Percentiles rank a stretch among this genome's conserved stretches.
Evolutionary conservation across 306 rosid species (phyloP).

Genomic region (Dicorynia guianensis): DNA sequence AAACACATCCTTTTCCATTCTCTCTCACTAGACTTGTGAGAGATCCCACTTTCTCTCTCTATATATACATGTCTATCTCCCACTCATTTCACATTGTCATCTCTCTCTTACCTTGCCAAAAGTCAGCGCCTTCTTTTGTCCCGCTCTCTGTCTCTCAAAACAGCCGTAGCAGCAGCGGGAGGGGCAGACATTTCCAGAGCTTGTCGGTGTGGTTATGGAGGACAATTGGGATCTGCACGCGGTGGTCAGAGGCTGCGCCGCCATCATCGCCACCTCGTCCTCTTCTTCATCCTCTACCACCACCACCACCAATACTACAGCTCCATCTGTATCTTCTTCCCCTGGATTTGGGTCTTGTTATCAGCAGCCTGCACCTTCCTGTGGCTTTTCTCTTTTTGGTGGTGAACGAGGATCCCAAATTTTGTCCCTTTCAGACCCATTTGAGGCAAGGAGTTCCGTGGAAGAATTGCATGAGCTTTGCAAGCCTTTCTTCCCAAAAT

Average conservation of each 20-base stretch:
- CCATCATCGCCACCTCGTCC: constrained; percentile 21
- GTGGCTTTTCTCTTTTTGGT: constrained; percentile 23
- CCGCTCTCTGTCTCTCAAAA: neutral
- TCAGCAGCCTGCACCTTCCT: constrained; percentile 7
- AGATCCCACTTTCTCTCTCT: constrained; percentile 28
- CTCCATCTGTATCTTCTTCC: neutral
- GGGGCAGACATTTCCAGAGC: constrained; percentile 37
- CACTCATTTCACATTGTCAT: constrained; percentile 37
- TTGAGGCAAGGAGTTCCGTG: constrained; percentile 43
- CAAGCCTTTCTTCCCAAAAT: constrained; percentile 81
- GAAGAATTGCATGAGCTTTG: constrained; percentile 89
- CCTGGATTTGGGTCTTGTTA: constrained; percentile 18
- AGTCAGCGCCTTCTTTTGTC: constrained; percentile 70
- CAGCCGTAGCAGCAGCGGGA: neutral
- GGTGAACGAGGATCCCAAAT: constrained; percentile 23
- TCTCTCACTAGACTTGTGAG: too few species aligned
- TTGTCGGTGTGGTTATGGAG: constrained; percentile 53
- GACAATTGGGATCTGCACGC: constrained; percentile 81
- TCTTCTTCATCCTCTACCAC: constrained; percentile 1
- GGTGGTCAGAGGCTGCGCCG: constrained; percentile 67
- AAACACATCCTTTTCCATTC: neutral
- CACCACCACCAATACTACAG: neutral
- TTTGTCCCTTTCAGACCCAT: neutral
- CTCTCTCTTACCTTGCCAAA: constrained; percentile 41
- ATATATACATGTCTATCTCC: constrained; percentile 48